Percentiles rank a stretch among this genome's conserved stretches.
Conservation (phyloP, 768 basidiomycete genomes). For the Tulasnella sp. region DNA sequence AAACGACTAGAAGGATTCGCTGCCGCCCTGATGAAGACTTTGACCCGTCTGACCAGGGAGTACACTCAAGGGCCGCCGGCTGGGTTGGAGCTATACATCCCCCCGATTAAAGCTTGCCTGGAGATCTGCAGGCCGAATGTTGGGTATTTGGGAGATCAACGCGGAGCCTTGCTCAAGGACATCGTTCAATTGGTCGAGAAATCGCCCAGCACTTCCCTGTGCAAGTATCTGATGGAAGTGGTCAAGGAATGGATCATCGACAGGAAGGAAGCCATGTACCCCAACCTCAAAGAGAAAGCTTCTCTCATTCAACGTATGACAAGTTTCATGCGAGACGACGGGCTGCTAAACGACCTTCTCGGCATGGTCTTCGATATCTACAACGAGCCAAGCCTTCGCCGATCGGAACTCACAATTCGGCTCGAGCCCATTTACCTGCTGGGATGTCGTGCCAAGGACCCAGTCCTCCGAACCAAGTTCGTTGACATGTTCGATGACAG, state of each 20-base stretch:
- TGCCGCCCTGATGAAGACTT: slow-evolving; percentile 66
- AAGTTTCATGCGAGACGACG: slow-evolving; percentile 52
- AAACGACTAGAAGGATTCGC: slow-evolving; percentile 79
- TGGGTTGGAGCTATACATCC: slow-evolving; percentile 50
- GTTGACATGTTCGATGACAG: slow-evolving; percentile 84
- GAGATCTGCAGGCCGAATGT: slow-evolving; percentile 79
- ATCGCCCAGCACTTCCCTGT: slow-evolving; percentile 70
- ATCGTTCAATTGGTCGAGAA: slow-evolving; percentile 82
- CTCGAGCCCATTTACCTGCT: slow-evolving; percentile 90
- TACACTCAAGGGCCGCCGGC: slow-evolving; percentile 51
- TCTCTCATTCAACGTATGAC: slow-evolving; percentile 82
- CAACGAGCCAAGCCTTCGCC: slow-evolving; percentile 71
- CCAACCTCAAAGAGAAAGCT: slow-evolving; percentile 93
- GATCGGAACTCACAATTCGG: slow-evolving; percentile 88
- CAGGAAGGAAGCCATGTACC: slow-evolving; percentile 67
- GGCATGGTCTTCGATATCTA: slow-evolving; percentile 92
- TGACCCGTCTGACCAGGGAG: slow-evolving; percentile 80
- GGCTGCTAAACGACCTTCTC: slow-evolving; percentile 73
- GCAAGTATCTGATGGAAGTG: slow-evolving; percentile 77
- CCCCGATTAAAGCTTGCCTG: slow-evolving; percentile 57
- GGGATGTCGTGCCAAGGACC: slow-evolving; percentile 79
- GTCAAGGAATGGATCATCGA: slow-evolving; percentile 85
- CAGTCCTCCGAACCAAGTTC: slow-evolving; percentile 70
- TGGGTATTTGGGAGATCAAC: slow-evolving; percentile 77
- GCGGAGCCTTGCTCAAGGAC: slow-evolving; percentile 68